Evolutionary conservation across 2,329 filamentous ascomycete genomes (phyloP).

Genomic region (Fusarium graminum): DNA sequence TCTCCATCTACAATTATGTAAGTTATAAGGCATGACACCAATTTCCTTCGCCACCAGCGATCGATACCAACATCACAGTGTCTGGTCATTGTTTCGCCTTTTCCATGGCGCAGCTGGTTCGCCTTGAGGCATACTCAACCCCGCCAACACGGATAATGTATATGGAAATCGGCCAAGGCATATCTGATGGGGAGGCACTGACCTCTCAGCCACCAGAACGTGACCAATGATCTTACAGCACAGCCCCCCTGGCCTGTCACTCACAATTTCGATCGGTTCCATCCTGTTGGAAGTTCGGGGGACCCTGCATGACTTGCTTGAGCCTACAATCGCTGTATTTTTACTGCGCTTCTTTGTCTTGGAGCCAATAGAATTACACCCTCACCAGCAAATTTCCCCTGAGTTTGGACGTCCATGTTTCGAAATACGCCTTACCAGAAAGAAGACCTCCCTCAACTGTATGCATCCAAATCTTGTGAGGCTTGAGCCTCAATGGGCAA

Average conservation of each 20-base stretch:
- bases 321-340: neutral
- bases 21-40: too few species aligned
- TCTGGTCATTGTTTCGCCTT: too few species aligned
- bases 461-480: neutral
- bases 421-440: neutral
- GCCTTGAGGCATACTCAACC: too few species aligned
- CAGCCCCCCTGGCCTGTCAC: neutral
- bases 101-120: too few species aligned
- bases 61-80: too few species aligned
- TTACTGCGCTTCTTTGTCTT: neutral
- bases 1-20: neutral
- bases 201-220: neutral
- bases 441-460: neutral
- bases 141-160: too few species aligned
- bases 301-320: neutral
- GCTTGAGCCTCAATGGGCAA: neutral
- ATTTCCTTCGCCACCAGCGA: too few species aligned
- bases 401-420: neutral
- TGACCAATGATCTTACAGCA: neutral
- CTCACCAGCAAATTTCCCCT: neutral
- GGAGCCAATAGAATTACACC: neutral
- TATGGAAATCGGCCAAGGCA: too few species aligned
- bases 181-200: too few species aligned
- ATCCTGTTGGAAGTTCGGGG: neutral
- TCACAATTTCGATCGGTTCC: neutral